These are phyloP conservation scores for Zoysia pacifica DNA, from an alignment of 176 grass and related monocot species.

Conservation along the genomic window DNA sequence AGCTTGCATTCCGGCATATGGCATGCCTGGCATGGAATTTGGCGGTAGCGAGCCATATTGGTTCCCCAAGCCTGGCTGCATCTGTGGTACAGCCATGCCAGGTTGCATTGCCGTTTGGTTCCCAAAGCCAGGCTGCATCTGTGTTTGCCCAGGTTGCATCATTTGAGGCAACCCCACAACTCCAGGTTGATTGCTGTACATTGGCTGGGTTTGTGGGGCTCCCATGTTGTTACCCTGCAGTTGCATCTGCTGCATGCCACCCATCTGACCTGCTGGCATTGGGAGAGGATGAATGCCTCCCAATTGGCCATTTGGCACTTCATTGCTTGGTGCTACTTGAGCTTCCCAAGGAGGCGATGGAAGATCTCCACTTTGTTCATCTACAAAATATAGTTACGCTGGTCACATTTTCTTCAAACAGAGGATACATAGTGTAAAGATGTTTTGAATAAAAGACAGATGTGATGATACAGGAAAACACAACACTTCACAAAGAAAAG, in stretches of 20 bases:
- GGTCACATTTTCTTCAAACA: constrained; percentile 36
- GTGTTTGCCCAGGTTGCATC: constrained; percentile 52
- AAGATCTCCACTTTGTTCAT: constrained; percentile 64
- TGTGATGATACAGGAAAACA: constrained; percentile 10
- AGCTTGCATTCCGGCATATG: constrained; percentile 57
- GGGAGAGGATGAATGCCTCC: constrained; percentile 57
- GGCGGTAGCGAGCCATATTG: constrained; percentile 50
- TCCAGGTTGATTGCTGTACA: constrained; percentile 62
- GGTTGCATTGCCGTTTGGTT: constrained; percentile 48
- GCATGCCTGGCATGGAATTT: constrained; percentile 49
- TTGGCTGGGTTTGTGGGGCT: constrained; percentile 52
- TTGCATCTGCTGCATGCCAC: constrained; percentile 45
- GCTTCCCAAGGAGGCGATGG: constrained; percentile 71
- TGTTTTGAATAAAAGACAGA: constrained; percentile 7
- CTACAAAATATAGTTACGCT: constrained; percentile 49
- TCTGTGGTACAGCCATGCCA: constrained; percentile 28
- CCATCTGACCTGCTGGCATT: constrained; percentile 39
- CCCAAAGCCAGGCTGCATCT: constrained; percentile 54
- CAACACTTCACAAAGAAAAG: not conserved
- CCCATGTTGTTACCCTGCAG: constrained; percentile 53
- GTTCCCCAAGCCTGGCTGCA: constrained; percentile 52
- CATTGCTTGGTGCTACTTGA: constrained; percentile 40
- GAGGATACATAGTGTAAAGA: not conserved
- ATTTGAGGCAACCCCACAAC: constrained; percentile 42
- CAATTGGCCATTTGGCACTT: constrained; percentile 46